Evolutionary conservation across 805 yeast genomes (phyloP).

Genomic region (Saturnispora diversa): DNA sequence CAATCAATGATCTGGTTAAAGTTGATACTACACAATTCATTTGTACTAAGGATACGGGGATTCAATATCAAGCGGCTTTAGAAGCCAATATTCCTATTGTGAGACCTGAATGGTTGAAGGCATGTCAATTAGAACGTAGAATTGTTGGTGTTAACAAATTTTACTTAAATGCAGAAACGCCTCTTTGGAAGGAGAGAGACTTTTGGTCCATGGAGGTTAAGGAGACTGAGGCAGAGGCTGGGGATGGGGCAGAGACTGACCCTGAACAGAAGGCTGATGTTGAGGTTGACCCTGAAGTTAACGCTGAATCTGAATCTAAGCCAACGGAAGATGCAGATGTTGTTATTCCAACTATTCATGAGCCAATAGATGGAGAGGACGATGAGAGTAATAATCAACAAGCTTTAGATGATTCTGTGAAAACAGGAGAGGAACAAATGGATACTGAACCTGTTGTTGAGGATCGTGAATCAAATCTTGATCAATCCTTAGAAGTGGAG

Average conservation of each 20-base stretch:
- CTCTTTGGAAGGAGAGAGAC: conserved; percentile 37
- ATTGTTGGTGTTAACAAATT: conserved; percentile 90
- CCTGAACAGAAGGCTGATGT: too few relatives aligned
- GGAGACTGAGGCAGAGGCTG: too few relatives aligned
- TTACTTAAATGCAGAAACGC: conserved; percentile 49
- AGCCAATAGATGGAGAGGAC: conserved; percentile 7
- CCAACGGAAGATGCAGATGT: conserved; percentile 4
- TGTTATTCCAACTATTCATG: conserved; percentile 10
- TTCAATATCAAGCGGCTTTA: conserved; percentile 63
- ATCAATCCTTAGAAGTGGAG: neutral
- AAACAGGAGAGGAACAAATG: neutral
- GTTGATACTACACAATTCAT: conserved; percentile 94
- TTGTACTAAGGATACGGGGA: conserved; percentile 61
- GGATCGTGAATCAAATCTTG: conserved; percentile 3
- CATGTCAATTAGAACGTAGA: conserved; percentile 82
- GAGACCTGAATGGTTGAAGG: conserved; percentile 94
- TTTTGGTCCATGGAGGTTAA: conserved; percentile 28
- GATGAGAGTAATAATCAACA: conserved; percentile 16
- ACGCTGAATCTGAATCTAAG: neutral
- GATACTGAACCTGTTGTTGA: too few relatives aligned
- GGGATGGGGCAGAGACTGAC: neutral
- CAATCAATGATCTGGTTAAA: conserved; percentile 61
- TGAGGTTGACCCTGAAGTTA: too few relatives aligned
- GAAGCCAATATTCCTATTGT: conserved; percentile 87
- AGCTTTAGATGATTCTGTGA: conserved; percentile 3